Evolutionary conservation across 1,284 basidiomycete species (phyloP).

Genomic region (Chalciporus sp.): DNA sequence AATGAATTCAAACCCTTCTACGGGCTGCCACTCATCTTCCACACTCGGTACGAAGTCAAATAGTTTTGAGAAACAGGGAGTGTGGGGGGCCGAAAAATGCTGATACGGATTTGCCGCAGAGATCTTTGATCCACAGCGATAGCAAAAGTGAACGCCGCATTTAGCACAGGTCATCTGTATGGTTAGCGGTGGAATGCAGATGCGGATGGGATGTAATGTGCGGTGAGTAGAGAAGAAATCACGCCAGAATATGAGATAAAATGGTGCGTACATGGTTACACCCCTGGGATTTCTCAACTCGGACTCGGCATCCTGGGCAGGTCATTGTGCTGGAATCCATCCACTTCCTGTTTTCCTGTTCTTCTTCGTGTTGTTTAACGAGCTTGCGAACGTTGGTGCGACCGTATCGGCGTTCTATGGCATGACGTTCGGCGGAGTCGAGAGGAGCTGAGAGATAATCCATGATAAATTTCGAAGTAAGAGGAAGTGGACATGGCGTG

Average conservation of each 20-base stretch:
- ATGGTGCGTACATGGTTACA: conserved; percentile 70
- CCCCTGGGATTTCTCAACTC: conserved; percentile 74
- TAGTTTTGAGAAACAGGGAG: conserved; percentile 61
- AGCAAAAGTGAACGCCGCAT: conserved; percentile 77
- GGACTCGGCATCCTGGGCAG: conserved; percentile 71
- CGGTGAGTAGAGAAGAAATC: background rate
- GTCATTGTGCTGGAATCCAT: conserved; percentile 59
- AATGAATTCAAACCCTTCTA: conserved; percentile 45
- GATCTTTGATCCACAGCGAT: conserved; percentile 66
- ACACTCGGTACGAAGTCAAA: conserved; percentile 57
- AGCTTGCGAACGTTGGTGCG: conserved; percentile 55
- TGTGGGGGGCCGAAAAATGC: conserved; percentile 66
- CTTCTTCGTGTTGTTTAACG: conserved; percentile 63
- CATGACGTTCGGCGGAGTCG: conserved; percentile 46
- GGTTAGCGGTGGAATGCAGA: conserved; percentile 4
- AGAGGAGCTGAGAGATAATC: conserved; percentile 62
- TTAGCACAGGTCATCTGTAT: conserved; percentile 72
- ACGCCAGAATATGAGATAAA: background rate
- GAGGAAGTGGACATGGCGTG: conserved; percentile 62
- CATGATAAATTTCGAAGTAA: conserved; percentile 59
- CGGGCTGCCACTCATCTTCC: conserved; percentile 52
- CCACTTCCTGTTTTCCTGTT: conserved; percentile 67
- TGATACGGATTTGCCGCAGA: conserved; percentile 56
- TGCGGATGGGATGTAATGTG: background rate
- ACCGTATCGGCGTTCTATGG: conserved; percentile 67